phyloP scores from a whole-genome alignment of 2,329 filamentous ascomycete species.

The Salinomyces thailandicus region DNA sequence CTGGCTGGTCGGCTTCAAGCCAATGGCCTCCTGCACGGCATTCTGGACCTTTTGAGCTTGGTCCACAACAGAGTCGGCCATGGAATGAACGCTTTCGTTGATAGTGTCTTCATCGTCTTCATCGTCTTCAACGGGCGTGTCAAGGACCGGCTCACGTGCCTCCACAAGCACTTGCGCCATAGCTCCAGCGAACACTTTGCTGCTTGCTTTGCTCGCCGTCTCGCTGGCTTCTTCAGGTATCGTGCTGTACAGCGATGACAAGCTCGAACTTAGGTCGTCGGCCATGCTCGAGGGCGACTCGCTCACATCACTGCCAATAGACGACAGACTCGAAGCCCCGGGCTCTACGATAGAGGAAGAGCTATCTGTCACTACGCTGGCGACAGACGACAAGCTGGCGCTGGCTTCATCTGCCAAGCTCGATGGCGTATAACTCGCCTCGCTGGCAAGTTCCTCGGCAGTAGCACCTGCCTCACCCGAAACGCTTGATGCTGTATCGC shows the following conservation, averaged over 20 bases:
- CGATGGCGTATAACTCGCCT: slow-evolving; percentile 5
- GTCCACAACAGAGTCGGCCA: slow-evolving; percentile 43
- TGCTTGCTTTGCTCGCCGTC: background rate
- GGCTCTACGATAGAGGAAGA: background rate
- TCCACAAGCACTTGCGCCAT: slow-evolving; percentile 42
- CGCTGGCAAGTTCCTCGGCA: background rate
- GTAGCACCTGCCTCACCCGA: slow-evolving; percentile 10
- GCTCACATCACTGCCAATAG: background rate
- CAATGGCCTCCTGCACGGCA: slow-evolving; percentile 46
- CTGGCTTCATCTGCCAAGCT: slow-evolving; percentile 17
- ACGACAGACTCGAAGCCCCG: slow-evolving; percentile 13
- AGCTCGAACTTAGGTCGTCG: background rate
- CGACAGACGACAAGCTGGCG: slow-evolving; percentile 2
- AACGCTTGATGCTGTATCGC: slow-evolving; percentile 18
- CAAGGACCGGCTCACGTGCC: slow-evolving; percentile 38
- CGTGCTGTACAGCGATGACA: background rate
- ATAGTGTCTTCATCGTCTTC: slow-evolving; percentile 34
- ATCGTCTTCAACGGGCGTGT: slow-evolving; percentile 35
- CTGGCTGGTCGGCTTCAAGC: slow-evolving; percentile 30
- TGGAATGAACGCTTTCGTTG: slow-evolving; percentile 41
- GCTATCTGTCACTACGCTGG: background rate
- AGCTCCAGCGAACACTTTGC: slow-evolving; percentile 45
- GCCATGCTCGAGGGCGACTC: background rate
- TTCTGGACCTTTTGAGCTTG: slow-evolving; percentile 44
- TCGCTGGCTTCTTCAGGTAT: background rate